Base-by-base conservation (phyloP, 257 asterid species). In the Solanum lycopersicoides region DNA sequence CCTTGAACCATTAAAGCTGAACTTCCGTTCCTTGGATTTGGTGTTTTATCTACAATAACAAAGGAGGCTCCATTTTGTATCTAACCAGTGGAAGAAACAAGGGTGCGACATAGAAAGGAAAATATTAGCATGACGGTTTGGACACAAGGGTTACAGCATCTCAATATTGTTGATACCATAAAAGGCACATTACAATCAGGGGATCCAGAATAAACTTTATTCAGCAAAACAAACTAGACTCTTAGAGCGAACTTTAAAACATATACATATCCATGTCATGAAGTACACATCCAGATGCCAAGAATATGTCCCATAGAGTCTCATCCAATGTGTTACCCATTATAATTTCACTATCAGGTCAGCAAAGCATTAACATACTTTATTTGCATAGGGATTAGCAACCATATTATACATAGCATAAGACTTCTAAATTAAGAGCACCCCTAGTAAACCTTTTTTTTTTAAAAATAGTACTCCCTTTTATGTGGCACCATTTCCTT, bases 1-100 rank as follows among this genome's bases (percentile, higher is more conserved):
- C 99, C 99, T 93, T 94, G 98, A 89, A 96, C 90, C 88, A 94
- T 88, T 90, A 96, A 91, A 87, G 98, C 97, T 86, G 98, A 84
- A 86, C 92, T 88, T 86, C 95, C 98, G 87, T 92, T 93, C 91
- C 93, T 95, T 86, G 98, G 93, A 94, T 94, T 95, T 50, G 84
- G 41, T 59, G 89, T 93, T 93, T 94, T 95, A 90, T 96, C 98
- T 80, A 96, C 87, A 44, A 53, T 50, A 75, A 91, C 98, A 85
- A 88, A 89, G 88, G 99, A 94, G 87, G 98, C 98, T 86, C 96
- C 99, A 90, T 93, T 93, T 91, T 90, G 97, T 79, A 93, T 91
- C 99, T 96, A 90, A 66, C 60, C 92, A 91, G 89, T 69, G 87
- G 71, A 89, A 77, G 88, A 88, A 87, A 87, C 87, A 87, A 50